phyloP scores from a whole-genome alignment of 495 filamentous ascomycete genomes.

The Hypoxylon rickii region DNA sequence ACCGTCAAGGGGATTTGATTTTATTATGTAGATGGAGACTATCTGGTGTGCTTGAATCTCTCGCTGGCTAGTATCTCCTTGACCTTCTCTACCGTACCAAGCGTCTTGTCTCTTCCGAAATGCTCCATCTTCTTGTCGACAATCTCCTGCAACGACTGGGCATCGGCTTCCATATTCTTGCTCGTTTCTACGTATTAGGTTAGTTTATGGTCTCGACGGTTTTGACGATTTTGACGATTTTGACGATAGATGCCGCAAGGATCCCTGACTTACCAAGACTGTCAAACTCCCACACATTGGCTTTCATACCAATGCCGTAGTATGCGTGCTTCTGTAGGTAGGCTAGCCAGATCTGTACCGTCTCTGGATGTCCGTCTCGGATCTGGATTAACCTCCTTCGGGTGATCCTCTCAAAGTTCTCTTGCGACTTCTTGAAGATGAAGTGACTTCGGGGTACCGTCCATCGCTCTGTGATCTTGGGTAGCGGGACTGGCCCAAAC shows the following conservation, averaged over 20 bases:
- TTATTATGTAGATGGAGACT: slow-evolving; percentile 14
- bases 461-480: slow-evolving; percentile 85
- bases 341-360: slow-evolving; percentile 86
- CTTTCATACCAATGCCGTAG: slow-evolving; percentile 97
- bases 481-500: slow-evolving; percentile 85
- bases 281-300: slow-evolving; percentile 90
- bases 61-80: slow-evolving; percentile 60
- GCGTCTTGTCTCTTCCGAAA: slow-evolving; percentile 61
- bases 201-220: slow-evolving; percentile 16
- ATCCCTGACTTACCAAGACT: slow-evolving; percentile 68
- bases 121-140: slow-evolving; percentile 66
- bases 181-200: slow-evolving; percentile 58
- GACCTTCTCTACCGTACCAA: slow-evolving; percentile 55
- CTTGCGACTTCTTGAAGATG: slow-evolving; percentile 94
- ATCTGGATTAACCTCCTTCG: slow-evolving; percentile 88
- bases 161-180: slow-evolving; percentile 65
- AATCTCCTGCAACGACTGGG: slow-evolving; percentile 61
- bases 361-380: slow-evolving; percentile 86
- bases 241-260: too few species aligned
- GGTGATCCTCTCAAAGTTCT: slow-evolving; percentile 95
- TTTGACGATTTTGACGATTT: too few species aligned
- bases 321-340: slow-evolving; percentile 89
- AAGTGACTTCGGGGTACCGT: slow-evolving; percentile 90
- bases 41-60: slow-evolving; percentile 45
- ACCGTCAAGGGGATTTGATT: neutral